These are phyloP conservation scores for Rutidosis leptorrhynchoides DNA, from an alignment of 129 eudicot species.

Conservation along the genomic window DNA sequence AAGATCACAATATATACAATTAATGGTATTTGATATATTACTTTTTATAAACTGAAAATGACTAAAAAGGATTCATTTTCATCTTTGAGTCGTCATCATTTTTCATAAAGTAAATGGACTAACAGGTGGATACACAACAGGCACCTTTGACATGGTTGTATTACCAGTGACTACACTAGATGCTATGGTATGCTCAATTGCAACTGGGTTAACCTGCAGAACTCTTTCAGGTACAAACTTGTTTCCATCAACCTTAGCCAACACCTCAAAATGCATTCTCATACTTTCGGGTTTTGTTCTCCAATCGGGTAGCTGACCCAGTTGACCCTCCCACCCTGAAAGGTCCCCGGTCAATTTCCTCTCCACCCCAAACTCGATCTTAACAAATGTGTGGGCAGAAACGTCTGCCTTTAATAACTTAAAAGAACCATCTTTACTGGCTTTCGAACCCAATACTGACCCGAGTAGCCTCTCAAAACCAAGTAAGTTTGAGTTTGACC, in stretches of 20 bases:
- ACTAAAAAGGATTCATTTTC: slow-evolving; percentile 6
- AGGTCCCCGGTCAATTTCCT: slow-evolving; percentile 27
- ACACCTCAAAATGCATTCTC: slow-evolving; percentile 1
- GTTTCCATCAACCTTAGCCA: slow-evolving; percentile 6
- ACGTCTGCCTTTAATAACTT: slow-evolving; percentile 62
- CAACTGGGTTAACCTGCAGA: not conserved
- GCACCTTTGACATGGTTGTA: slow-evolving; percentile 59
- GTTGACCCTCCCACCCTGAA: not conserved
- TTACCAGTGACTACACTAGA: not conserved
- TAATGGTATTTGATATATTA: not conserved
- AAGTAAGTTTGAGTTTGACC: slow-evolving; percentile 39
- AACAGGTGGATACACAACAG: slow-evolving; percentile 54
- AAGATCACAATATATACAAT: not conserved
- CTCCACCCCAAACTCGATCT: slow-evolving; percentile 62
- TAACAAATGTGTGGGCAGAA: slow-evolving; percentile 61
- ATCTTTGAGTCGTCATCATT: not conserved
- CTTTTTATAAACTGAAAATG: slow-evolving; percentile 8
- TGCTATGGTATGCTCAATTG: not conserved
- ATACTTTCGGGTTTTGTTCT: slow-evolving; percentile 9
- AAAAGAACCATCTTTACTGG: slow-evolving; percentile 54
- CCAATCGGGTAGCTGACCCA: too few relatives aligned
- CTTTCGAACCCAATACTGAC: slow-evolving; percentile 56
- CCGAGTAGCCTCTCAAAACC: slow-evolving; percentile 56
- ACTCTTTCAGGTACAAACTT: slow-evolving; percentile 4
- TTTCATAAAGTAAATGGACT: slow-evolving; percentile 59